These are phyloP conservation scores for Erigeron philadelphicus DNA, from an alignment of 140 eudicot species.

Conservation along the genomic window DNA sequence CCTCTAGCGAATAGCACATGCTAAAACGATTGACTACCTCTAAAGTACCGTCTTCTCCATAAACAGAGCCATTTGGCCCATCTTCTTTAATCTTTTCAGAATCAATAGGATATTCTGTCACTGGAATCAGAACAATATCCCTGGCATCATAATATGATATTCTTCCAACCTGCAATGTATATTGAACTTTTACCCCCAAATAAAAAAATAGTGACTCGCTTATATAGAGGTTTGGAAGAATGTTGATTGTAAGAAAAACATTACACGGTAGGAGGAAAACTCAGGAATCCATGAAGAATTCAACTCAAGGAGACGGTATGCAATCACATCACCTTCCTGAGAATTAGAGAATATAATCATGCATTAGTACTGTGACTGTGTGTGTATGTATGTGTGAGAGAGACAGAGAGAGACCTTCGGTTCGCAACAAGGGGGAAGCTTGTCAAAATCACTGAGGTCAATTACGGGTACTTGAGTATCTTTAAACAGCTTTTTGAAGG, in stretches of 20 bases:
- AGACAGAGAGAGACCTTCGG: constrained; percentile 54
- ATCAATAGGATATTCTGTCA: constrained; percentile 61
- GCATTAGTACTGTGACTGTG: background rate
- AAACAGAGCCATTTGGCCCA: constrained; percentile 49
- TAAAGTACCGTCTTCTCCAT: constrained; percentile 82
- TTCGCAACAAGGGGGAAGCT: constrained; percentile 64
- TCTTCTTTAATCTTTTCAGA: constrained; percentile 46
- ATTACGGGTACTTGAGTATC: constrained; percentile 36
- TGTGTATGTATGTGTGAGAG: constrained; percentile 11
- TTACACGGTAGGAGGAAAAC: constrained; percentile 73
- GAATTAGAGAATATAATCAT: background rate
- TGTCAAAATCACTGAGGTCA: constrained; percentile 55
- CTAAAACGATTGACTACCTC: constrained; percentile 48
- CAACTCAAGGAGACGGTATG: constrained; percentile 81
- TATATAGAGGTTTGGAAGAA: constrained; percentile 10
- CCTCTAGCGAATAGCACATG: background rate
- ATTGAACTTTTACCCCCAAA: constrained; percentile 1
- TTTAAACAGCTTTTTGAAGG: constrained; percentile 22
- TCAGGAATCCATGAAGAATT: constrained; percentile 83
- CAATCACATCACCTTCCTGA: constrained; percentile 43
- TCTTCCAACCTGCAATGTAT: constrained; percentile 66
- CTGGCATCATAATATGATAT: constrained; percentile 49
- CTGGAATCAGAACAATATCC: constrained; percentile 51
- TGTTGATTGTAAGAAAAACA: constrained; percentile 4
- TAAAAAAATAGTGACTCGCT: background rate